Evolutionary conservation across 2,329 filamentous ascomycete genomes (phyloP), one percentile per base, ranked within the genome.

Genomic region (Hypoxylon sp.): DNA sequence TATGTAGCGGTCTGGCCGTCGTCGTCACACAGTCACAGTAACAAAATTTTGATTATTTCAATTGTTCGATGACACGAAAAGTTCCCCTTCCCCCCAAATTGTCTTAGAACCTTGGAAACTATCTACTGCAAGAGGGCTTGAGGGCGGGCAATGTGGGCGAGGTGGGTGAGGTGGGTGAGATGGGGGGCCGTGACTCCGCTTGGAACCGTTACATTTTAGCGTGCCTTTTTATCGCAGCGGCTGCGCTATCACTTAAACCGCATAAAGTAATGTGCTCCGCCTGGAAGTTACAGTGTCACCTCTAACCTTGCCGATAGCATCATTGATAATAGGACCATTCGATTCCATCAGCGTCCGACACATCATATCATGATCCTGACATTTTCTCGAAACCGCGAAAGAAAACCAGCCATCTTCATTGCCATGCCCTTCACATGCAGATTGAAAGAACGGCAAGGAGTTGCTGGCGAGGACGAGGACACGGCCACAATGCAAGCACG

Each of bases 1-100:
- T 64, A n/a, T n/a, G n/a, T n/a, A 42, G 65, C 61, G 65, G 65
- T 68, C 58, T 62, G 45, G 57, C 45, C 28, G 54, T 67, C 28
- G 54, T 67, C 53, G 18, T 54, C 28, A 24, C 14, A 56, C 14
- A 56, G 52, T 46, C 42, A 56, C 52, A 20, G 52, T 46, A 48
- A 48, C 18, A 38, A 56, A 48, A 56, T 20, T 36, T 40, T 24
- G 33, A 53, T 49, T 44, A 49, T 33, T 54, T 16, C 2, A 28
- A 49, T 44, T 20, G 16, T 48, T 16, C 14, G 12, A 33, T 54
- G 12, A 45, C 4, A 45, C 45, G 51, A 28, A 42, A 16, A 42
- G 20, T 20, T 28, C 26, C n/a, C 30, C 24, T 26, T 11, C 45
- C 26, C 24, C 50, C n/a, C n/a, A n/a, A 53, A 51, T 26, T 51